Evolutionary conservation across 73 alveolate species (phyloP).

Genomic region (Paramecium primaurelia): DNA sequence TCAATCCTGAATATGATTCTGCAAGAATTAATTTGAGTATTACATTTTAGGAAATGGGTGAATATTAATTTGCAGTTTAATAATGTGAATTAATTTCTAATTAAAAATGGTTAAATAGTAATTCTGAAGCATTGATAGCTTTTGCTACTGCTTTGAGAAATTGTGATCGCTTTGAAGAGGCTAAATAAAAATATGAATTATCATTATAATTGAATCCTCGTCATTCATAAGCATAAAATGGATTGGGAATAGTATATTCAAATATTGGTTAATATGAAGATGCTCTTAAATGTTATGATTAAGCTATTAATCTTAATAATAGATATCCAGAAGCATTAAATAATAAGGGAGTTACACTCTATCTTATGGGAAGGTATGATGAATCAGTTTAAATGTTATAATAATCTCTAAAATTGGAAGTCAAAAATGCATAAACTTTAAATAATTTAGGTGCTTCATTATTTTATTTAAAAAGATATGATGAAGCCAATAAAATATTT

Average conservation of each 20-base stretch:
- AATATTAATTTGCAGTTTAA: neutral
- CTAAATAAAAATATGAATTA: neutral
- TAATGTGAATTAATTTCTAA: neutral
- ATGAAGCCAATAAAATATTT: constrained; percentile 43
- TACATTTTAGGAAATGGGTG: constrained; percentile 38
- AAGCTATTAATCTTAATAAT: neutral
- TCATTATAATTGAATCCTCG: neutral
- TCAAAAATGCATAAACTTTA: constrained; percentile 5
- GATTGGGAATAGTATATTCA: constrained; percentile 39
- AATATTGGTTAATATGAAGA: constrained; percentile 12
- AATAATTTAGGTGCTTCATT: constrained; percentile 41
- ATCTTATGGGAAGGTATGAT: constrained; percentile 29
- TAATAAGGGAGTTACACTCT: constrained; percentile 31
- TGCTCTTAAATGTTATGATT: constrained; percentile 30
- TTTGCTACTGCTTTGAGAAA: constrained; percentile 31
- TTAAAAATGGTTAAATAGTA: constrained; percentile 25
- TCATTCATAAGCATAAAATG: constrained; percentile 30
- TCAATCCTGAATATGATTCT: neutral
- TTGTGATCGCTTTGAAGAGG: constrained; percentile 7
- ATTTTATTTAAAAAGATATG: constrained; percentile 13
- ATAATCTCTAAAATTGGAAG: constrained; percentile 22
- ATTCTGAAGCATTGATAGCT: constrained; percentile 45
- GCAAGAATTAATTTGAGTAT: constrained; percentile 47
- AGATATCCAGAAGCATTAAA: constrained; percentile 33
- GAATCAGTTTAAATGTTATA: constrained; percentile 27